These are phyloP conservation scores for Penicillium arizonense DNA, from an alignment of 495 filamentous ascomycete genomes.

Conservation along the genomic window DNA sequence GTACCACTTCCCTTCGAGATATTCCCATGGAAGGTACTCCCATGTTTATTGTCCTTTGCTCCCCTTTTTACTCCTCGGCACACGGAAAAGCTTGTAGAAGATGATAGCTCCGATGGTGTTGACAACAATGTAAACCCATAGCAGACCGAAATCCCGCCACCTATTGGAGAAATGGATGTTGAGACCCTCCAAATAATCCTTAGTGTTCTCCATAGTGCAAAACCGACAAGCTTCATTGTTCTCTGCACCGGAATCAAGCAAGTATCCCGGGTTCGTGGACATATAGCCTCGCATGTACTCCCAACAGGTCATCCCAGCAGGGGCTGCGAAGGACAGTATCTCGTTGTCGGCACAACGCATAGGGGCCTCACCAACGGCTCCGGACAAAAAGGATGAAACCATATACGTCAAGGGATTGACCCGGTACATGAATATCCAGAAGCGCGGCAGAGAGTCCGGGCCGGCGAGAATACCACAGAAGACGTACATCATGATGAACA, in stretches of 20 bases:
- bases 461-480: constrained; percentile 14
- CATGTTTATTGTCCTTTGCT: too few species aligned
- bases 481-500: too few species aligned
- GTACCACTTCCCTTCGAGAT: too few species aligned
- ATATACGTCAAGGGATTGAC: constrained; percentile 46
- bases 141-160: constrained; percentile 41
- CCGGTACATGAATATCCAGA: constrained; percentile 47
- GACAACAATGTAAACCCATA: constrained; percentile 39
- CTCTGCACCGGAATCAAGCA: too few species aligned
- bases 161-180: constrained; percentile 28
- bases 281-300: too few species aligned
- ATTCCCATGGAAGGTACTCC: too few species aligned
- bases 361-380: constrained; percentile 24
- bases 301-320: too few species aligned
- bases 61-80: constrained; percentile 36
- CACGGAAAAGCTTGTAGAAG: constrained; percentile 37
- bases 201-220: constrained; percentile 18
- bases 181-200: constrained; percentile 26
- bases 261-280: too few species aligned
- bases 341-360: constrained; percentile 33
- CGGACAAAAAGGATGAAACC: constrained; percentile 36
- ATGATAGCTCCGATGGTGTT: constrained; percentile 28
- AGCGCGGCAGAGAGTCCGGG: constrained; percentile 46
- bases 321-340: constrained; percentile 15
- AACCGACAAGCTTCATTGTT: too few species aligned